Evolutionary conservation across 768 basidiomycete genomes (phyloP), one percentile per base, ranked within the genome.

Genomic region (Pulveroboletus ravenelii): DNA sequence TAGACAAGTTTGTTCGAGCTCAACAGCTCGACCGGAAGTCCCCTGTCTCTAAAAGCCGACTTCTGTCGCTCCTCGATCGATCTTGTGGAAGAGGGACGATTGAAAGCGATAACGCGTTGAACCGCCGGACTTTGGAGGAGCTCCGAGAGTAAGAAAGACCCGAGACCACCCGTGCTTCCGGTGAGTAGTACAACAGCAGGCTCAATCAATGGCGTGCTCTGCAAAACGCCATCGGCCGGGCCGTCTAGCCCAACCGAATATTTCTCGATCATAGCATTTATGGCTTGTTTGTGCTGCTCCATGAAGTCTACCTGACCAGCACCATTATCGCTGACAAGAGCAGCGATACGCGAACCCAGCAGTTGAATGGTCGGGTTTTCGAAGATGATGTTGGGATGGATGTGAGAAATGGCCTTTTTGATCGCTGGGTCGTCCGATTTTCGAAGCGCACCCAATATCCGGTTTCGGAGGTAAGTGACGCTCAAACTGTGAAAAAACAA

Each of bases 241-340:
- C 50, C 43, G 29, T 54, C 30, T 47, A 68, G 42, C 47, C 54
- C 48, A 5, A 41, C 10, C 0, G 57, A 66, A 54, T 78, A 74
- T 56, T 73, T 75, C 10, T 64, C 67, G 35, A 78, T 69, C 64
- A 78, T 69, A 0, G 54, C 64, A 27, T 69, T 61, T 55, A 76
- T 75, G 5, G 48, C 55, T 18, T 38, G 36, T 23, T 55, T 57
- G 10, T 54, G 53, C 25, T 60, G 38, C 10, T 48, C 42, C 18
- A 45, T 12, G 30, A 54, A 32, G 6, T 57, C 51, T 2, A 15
- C 29, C 3, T 52, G 52, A 6, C 47, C 36, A 14, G 17, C 14
- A 14, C 29, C 41, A 30, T 47, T 27, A 3, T 23, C 39, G 5
- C 14, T 38, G 46, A 58, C 51, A 29, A 63, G 37, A 8, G 44